Conservation (phyloP, 1,284 basidiomycete species). For the Psilocybe mexicana region DNA sequence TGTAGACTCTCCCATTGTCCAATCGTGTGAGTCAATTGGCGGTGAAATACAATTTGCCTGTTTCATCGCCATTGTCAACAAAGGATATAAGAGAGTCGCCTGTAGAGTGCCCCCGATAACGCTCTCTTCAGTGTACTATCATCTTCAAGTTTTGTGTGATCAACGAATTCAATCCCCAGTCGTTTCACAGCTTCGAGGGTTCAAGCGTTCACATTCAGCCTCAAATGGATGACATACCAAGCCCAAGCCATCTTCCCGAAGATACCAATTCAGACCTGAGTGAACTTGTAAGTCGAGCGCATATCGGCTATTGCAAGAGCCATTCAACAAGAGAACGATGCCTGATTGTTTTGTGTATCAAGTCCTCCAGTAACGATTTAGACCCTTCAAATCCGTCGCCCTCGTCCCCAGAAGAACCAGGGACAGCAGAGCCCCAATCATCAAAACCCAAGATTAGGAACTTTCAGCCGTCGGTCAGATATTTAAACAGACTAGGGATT, state of each 20-base stretch:
- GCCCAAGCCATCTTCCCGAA: not conserved
- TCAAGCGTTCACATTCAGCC: not conserved
- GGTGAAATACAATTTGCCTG: not conserved
- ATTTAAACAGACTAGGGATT: constrained; percentile 50
- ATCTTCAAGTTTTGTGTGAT: constrained; percentile 8
- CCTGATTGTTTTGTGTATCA: constrained; percentile 9
- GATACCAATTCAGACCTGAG: not conserved
- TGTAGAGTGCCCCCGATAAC: not conserved
- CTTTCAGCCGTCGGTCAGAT: constrained; percentile 35
- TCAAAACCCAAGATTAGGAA: constrained; percentile 1
- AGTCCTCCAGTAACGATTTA: constrained; percentile 10
- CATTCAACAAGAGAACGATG: not conserved
- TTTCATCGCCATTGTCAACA: not conserved
- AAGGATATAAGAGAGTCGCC: not conserved
- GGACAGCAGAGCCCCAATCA: not conserved
- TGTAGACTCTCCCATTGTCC: not conserved
- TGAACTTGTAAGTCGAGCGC: constrained; percentile 11
- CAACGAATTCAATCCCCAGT: not conserved
- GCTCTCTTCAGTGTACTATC: not conserved
- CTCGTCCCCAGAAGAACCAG: not conserved
- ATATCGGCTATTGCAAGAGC: not conserved
- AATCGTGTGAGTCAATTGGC: not conserved
- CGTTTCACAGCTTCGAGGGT: constrained; percentile 2
- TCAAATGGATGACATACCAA: constrained; percentile 6
- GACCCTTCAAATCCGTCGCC: constrained; percentile 1